Percentiles rank a stretch among this genome's conserved stretches.
phyloP scores from a whole-genome alignment of 305 asterid genomes.

The Solanum hybrid region DNA sequence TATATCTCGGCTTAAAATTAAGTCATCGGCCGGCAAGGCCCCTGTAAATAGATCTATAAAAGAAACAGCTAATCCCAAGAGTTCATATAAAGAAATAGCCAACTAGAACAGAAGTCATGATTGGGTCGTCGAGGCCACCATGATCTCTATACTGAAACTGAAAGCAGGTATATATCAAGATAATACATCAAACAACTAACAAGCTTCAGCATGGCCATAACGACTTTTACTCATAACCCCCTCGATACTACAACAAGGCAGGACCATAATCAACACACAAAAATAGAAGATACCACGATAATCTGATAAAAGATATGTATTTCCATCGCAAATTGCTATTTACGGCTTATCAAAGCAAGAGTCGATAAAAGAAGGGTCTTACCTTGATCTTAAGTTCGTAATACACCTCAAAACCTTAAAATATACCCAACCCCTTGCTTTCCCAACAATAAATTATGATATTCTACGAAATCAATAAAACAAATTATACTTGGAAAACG shows the following conservation, averaged over 20 bases:
- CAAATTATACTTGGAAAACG: background rate
- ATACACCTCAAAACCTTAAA: background rate
- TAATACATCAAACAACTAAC: background rate
- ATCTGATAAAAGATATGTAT: background rate
- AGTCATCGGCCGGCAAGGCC: background rate
- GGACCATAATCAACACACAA: background rate
- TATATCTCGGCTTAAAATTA: background rate
- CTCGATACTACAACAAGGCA: background rate
- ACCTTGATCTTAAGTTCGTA: background rate
- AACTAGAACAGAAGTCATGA: background rate
- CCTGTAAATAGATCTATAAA: too few species aligned
- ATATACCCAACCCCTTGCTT: background rate
- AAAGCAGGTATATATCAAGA: background rate
- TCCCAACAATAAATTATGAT: background rate
- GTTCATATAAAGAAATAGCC: background rate
- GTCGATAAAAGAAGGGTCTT: background rate
- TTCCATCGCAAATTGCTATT: background rate
- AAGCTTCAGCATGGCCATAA: background rate
- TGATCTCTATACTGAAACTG: background rate
- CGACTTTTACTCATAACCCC: background rate
- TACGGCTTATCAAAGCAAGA: background rate
- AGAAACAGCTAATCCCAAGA: background rate
- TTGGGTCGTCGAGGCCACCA: background rate
- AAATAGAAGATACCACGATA: background rate
- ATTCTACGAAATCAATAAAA: background rate